These are phyloP conservation scores for Microdochium bolleyi DNA, from an alignment of 2,329 filamentous ascomycete species.

Conservation along the genomic window DNA sequence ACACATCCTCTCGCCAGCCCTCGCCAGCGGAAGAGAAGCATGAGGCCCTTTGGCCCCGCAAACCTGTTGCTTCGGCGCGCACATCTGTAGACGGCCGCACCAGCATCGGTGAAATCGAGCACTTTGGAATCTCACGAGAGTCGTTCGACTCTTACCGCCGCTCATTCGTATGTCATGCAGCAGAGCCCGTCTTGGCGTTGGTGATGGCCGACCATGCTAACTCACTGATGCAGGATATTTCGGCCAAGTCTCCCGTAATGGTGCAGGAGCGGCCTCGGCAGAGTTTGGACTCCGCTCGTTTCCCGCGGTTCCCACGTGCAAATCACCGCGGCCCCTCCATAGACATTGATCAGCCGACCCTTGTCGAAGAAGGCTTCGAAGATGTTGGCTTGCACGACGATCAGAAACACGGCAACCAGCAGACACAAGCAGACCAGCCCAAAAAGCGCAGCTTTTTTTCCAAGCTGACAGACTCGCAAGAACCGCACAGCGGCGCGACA, in stretches of 20 bases:
- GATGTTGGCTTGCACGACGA: conserved; percentile 85
- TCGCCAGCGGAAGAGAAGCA: conserved; percentile 76
- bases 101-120: conserved; percentile 75
- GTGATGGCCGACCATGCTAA: neutral
- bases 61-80: conserved; percentile 37
- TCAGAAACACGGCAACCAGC: conserved; percentile 39
- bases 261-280: conserved; percentile 57
- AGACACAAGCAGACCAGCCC: conserved; percentile 28
- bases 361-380: conserved; percentile 73
- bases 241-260: conserved; percentile 70
- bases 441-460: conserved; percentile 79
- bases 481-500: conserved; percentile 10
- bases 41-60: conserved; percentile 59
- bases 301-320: conserved; percentile 45
- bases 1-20: conserved; percentile 45
- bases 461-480: conserved; percentile 59
- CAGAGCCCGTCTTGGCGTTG: neutral
- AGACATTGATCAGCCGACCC: neutral
- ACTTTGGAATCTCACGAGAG: conserved; percentile 90
- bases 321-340: neutral
- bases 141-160: conserved; percentile 95
- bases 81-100: conserved; percentile 44
- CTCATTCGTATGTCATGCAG: conserved; percentile 66
- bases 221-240: conserved; percentile 59
- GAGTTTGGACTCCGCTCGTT: conserved; percentile 70